Evolutionary conservation across 805 yeast genomes (phyloP).

Genomic region (Metschnikowia matae): DNA sequence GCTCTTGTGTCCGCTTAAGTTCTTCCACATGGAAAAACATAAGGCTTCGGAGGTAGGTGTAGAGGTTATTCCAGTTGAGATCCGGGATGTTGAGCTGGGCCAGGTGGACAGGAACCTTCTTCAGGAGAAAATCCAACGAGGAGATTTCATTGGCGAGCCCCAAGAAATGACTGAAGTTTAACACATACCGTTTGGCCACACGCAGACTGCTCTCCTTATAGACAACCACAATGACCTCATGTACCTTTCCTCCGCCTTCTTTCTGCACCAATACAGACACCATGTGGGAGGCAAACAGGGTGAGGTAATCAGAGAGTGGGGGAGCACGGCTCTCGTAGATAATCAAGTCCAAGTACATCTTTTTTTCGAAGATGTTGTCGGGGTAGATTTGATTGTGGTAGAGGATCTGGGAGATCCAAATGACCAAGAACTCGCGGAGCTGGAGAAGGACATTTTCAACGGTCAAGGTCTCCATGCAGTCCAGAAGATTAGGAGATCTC

Average conservation of each 20-base stretch:
- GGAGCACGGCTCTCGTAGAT: slow-evolving; percentile 45
- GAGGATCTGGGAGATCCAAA: slow-evolving; percentile 51
- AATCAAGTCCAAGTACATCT: slow-evolving; percentile 41
- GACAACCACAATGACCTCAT: slow-evolving; percentile 35
- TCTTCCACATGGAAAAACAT: slow-evolving; percentile 32
- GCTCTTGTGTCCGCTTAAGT: slow-evolving; percentile 18
- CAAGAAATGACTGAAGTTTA: slow-evolving; percentile 30
- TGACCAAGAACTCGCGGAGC: slow-evolving; percentile 47
- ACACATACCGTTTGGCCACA: slow-evolving; percentile 37
- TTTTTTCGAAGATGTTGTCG: slow-evolving; percentile 40
- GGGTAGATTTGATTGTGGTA: slow-evolving; percentile 55
- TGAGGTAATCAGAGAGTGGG: slow-evolving; percentile 41
- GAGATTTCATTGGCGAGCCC: slow-evolving; percentile 19
- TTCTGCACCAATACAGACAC: slow-evolving; percentile 17
- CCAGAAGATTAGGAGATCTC: too few species aligned
- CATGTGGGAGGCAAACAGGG: slow-evolving; percentile 30
- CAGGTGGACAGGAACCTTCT: slow-evolving; percentile 20
- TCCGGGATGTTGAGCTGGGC: slow-evolving; percentile 22
- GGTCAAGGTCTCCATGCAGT: slow-evolving; percentile 17
- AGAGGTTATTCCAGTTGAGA: slow-evolving; percentile 31
- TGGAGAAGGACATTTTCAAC: slow-evolving; percentile 28
- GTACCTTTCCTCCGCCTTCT: slow-evolving; percentile 26
- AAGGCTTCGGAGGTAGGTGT: slow-evolving; percentile 27
- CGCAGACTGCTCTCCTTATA: slow-evolving; percentile 25
- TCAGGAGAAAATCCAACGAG: slow-evolving; percentile 14